phyloP scores from a whole-genome alignment of 1,284 basidiomycete genomes.

The Fomitiporia mediterranea region DNA sequence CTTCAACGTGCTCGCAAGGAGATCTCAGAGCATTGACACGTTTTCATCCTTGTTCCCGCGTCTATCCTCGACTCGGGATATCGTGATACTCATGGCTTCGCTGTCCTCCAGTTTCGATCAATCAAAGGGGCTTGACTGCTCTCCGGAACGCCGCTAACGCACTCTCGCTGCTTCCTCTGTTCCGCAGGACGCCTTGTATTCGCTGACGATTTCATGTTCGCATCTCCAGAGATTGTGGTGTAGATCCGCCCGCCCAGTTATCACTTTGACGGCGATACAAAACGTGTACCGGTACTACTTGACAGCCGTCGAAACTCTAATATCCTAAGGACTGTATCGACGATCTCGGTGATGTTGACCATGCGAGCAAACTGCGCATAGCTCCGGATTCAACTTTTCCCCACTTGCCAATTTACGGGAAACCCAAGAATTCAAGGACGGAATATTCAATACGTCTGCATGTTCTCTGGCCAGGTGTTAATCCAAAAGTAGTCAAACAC shows the following conservation, averaged over 20 bases:
- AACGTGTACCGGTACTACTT: too few species aligned
- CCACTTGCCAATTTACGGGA: too few species aligned
- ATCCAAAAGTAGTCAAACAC: too few species aligned
- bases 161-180: neutral
- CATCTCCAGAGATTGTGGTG: neutral
- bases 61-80: neutral
- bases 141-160: neutral
- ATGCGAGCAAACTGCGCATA: neutral
- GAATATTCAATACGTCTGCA: too few species aligned
- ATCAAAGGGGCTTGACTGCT: neutral
- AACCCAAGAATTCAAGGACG: too few species aligned
- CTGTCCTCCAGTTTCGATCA: too few species aligned
- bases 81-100: neutral
- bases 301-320: neutral
- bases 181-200: neutral
- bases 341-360: neutral
- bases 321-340: neutral
- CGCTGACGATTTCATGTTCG: too few species aligned
- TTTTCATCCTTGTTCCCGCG: too few species aligned
- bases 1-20: neutral
- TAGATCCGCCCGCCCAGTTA: neutral
- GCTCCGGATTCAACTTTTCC: too few species aligned
- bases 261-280: too few species aligned
- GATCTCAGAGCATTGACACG: neutral
- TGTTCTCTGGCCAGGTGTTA: too few species aligned